phyloP scores from a whole-genome alignment of 495 filamentous ascomycete species.

The Aspergillus hancockii region DNA sequence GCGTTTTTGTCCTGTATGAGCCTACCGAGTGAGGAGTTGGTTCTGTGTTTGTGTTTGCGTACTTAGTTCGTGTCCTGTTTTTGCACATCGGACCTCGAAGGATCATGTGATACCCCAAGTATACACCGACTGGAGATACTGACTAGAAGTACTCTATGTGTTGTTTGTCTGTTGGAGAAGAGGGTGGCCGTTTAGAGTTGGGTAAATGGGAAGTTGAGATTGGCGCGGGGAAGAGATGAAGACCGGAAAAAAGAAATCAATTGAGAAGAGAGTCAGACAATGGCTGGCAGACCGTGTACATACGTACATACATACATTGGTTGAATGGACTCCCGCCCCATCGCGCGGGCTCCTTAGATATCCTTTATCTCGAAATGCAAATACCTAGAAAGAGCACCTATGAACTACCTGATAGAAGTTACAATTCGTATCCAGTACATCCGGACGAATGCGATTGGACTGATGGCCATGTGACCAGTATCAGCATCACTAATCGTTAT shows the following conservation, averaged over 20 bases:
- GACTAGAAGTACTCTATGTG: background rate
- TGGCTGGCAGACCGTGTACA: background rate
- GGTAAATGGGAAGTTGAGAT: background rate
- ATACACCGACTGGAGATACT: conserved; percentile 1
- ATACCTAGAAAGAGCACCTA: too few relatives aligned
- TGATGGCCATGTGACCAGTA: too few relatives aligned
- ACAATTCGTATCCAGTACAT: too few relatives aligned
- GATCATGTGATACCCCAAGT: conserved; percentile 7
- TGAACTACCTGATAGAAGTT: too few relatives aligned
- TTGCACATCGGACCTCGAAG: background rate
- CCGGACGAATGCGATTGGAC: too few relatives aligned
- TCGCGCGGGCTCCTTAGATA: too few relatives aligned
- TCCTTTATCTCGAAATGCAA: too few relatives aligned
- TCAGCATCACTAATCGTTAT: too few relatives aligned
- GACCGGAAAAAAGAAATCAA: background rate
- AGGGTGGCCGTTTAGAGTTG: background rate
- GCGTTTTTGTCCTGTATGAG: background rate
- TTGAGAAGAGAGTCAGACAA: background rate
- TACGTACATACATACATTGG: background rate
- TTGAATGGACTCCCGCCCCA: background rate
- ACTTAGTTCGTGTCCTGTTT: background rate
- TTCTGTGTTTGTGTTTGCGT: background rate
- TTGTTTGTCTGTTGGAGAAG: background rate
- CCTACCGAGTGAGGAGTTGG: background rate
- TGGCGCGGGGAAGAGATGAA: background rate